These are phyloP conservation scores for Penicillium robsamsonii DNA, from an alignment of 495 filamentous ascomycete species.

Conservation along the genomic window DNA sequence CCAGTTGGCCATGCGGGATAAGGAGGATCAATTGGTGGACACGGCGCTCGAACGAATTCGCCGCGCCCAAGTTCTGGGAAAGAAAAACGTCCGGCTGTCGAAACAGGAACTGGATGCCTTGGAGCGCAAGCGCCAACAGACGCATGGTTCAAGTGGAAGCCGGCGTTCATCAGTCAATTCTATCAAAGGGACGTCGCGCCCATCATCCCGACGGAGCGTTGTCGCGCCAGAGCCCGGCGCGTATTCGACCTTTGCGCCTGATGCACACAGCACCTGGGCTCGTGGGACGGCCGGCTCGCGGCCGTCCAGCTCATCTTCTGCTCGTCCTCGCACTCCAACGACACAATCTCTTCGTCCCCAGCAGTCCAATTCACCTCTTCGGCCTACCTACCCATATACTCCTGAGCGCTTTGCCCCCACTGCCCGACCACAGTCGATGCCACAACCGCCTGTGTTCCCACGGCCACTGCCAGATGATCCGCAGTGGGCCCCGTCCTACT, in stretches of 20 bases:
- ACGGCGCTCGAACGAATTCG: conserved; percentile 73
- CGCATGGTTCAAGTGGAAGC: conserved; percentile 32
- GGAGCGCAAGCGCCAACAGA: conserved; percentile 62
- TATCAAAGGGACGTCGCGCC: conserved; percentile 10
- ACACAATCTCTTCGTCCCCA: conserved; percentile 40
- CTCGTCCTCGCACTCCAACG: conserved; percentile 40
- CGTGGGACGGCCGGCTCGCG: conserved; percentile 19
- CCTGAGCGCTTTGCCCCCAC: conserved; percentile 33
- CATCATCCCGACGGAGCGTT: conserved; percentile 24
- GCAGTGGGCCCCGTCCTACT: conserved; percentile 47
- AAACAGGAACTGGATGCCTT: conserved; percentile 73
- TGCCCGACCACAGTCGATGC: conserved; percentile 30
- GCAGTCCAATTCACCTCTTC: conserved; percentile 35
- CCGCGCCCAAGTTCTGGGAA: conserved; percentile 68
- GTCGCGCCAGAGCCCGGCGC: conserved; percentile 22
- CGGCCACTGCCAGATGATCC: conserved; percentile 47
- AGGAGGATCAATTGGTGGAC: conserved; percentile 71
- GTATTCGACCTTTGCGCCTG: conserved; percentile 29
- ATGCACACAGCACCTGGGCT: conserved; percentile 25
- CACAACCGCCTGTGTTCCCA: conserved; percentile 23
- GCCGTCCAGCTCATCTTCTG: conserved; percentile 35
- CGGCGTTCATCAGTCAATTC: conserved; percentile 14
- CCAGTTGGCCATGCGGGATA: conserved; percentile 56
- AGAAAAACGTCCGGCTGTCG: conserved; percentile 70
- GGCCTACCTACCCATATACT: conserved; percentile 26